A percentile compares a stretch with the other conserved stretches of the same genome.
Evolutionary conservation across 768 basidiomycete genomes (phyloP).

Genomic region (Kwoniella mangroviensis): DNA sequence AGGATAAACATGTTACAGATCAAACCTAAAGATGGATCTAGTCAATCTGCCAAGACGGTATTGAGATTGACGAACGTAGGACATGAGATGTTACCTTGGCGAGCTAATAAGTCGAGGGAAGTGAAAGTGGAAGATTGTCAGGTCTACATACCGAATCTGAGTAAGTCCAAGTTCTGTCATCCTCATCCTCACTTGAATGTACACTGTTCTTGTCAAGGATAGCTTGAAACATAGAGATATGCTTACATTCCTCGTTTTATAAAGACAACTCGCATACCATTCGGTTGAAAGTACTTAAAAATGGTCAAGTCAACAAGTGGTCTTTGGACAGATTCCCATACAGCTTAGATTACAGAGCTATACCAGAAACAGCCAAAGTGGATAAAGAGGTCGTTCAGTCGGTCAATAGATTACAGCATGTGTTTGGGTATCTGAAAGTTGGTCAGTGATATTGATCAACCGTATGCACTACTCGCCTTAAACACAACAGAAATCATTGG

Average conservation of each 20-base stretch:
- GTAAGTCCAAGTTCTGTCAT: slow-evolving; percentile 10
- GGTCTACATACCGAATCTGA: slow-evolving; percentile 17
- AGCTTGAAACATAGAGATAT: no score
- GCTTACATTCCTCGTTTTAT: no score
- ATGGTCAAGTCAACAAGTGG: slow-evolving; percentile 10
- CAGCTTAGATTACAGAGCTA: slow-evolving; percentile 33
- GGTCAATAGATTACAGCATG: slow-evolving; percentile 34
- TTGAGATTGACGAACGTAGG: slow-evolving; percentile 30
- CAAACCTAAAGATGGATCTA: background rate
- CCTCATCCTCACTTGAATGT: background rate
- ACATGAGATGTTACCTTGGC: slow-evolving; percentile 23
- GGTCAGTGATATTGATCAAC: slow-evolving; percentile 2
- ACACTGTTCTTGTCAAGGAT: background rate
- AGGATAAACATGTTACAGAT: slow-evolving; percentile 25
- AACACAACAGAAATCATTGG: background rate
- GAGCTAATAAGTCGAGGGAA: slow-evolving; percentile 10
- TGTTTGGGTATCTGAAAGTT: slow-evolving; percentile 27
- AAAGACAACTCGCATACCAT: slow-evolving; percentile 19
- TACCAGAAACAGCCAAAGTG: slow-evolving; percentile 17
- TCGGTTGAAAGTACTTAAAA: slow-evolving; percentile 13
- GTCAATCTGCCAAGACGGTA: slow-evolving; percentile 3
- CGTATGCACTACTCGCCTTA: background rate
- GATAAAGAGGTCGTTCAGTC: slow-evolving; percentile 37
- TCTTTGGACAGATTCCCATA: slow-evolving; percentile 34
- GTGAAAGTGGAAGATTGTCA: slow-evolving; percentile 26